phyloP scores from a whole-genome alignment of 352 stramenopile genomes.

The Phytopythium montanum region DNA sequence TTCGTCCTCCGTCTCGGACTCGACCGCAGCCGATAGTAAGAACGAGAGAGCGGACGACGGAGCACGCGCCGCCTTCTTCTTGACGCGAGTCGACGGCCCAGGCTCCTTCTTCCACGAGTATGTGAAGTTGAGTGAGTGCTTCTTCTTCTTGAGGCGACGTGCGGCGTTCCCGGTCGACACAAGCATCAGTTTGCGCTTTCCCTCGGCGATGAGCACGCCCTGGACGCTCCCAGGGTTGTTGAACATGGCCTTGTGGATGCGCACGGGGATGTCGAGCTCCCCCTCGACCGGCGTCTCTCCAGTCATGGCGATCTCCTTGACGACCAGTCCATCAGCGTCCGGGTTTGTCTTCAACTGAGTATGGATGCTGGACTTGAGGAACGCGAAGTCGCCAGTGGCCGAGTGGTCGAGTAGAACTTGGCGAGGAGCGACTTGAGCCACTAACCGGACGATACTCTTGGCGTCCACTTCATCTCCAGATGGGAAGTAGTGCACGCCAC shows the following conservation, averaged over 20 bases:
- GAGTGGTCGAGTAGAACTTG: constrained; percentile 70
- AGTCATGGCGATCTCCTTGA: constrained; percentile 28
- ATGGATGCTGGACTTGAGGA: constrained; percentile 60
- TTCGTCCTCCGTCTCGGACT: constrained; percentile 72
- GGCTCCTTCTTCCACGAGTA: constrained; percentile 82
- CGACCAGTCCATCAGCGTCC: constrained; percentile 13
- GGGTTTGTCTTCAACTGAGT: constrained; percentile 47
- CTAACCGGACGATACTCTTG: constrained; percentile 81
- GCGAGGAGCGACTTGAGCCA: constrained; percentile 42
- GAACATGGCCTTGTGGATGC: constrained; percentile 85
- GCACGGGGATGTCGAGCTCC: constrained; percentile 54
- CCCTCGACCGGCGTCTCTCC: constrained; percentile 37
- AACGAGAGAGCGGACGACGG: constrained; percentile 76
- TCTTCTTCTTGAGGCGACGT: constrained; percentile 83
- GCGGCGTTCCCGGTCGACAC: constrained; percentile 62
- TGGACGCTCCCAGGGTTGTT: constrained; percentile 74
- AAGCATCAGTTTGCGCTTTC: constrained; percentile 79
- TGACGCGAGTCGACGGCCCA: constrained; percentile 51
- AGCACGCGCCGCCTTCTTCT: constrained; percentile 65
- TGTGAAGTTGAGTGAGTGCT: constrained; percentile 72
- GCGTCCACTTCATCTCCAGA: constrained; percentile 82
- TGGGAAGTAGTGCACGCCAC: constrained; percentile 82
- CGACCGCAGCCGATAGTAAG: constrained; percentile 61
- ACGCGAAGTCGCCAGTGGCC: constrained; percentile 52
- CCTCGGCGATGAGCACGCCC: constrained; percentile 71